A percentile compares a stretch with the other conserved stretches of the same genome.
phyloP scores from a whole-genome alignment of 2,329 filamentous ascomycete species.

The Cordyceps fumosorosea region DNA sequence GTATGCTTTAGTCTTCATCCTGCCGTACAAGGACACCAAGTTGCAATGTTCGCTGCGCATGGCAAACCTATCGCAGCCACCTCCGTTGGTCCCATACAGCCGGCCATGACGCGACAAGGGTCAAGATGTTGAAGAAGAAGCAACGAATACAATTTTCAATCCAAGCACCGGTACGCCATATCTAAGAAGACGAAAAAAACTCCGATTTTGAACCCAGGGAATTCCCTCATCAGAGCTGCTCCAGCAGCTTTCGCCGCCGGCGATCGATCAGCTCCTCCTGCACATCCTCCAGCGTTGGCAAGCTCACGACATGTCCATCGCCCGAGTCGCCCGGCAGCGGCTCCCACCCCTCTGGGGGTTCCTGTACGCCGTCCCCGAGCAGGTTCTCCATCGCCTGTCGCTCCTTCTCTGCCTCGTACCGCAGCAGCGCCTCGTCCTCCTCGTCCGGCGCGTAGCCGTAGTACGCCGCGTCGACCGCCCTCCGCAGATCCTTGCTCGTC shows the following conservation, averaged over 20 bases:
- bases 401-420: slow-evolving; percentile 79
- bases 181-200: not conserved
- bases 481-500: slow-evolving; percentile 61
- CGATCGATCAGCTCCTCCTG: slow-evolving; percentile 87
- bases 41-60: too few species aligned
- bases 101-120: too few species aligned
- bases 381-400: slow-evolving; percentile 69
- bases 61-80: too few species aligned
- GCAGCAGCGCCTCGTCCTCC: slow-evolving; percentile 74
- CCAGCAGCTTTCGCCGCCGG: slow-evolving; percentile 73
- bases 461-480: slow-evolving; percentile 84
- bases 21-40: too few species aligned
- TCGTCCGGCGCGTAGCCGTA: slow-evolving; percentile 93
- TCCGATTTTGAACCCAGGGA: not conserved
- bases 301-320: slow-evolving; percentile 72
- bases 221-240: slow-evolving; percentile 56
- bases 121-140: not conserved
- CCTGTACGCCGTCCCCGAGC: slow-evolving; percentile 47
- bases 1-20: too few species aligned
- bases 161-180: slow-evolving; percentile 3
- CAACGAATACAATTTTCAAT: not conserved
- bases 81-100: not conserved
- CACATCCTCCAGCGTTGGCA: slow-evolving; percentile 88
- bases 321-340: slow-evolving; percentile 79
- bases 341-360: slow-evolving; percentile 67